Percentiles rank a stretch among this genome's conserved stretches.
These are phyloP conservation scores for Wickerhamomyces hampshirensis DNA, from an alignment of 805 yeast species.

Conservation along the genomic window DNA sequence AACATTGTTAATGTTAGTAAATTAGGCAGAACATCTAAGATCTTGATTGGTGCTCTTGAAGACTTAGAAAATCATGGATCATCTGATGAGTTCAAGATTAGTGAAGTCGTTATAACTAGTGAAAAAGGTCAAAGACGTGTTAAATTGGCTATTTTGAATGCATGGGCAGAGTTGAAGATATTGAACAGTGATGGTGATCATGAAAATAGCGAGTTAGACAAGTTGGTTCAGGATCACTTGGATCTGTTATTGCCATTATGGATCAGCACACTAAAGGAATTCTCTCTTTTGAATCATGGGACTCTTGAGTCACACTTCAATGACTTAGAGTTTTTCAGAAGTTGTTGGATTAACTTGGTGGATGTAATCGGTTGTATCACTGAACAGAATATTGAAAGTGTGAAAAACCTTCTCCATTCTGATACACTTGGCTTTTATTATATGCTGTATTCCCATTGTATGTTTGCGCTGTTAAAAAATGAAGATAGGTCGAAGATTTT, in stretches of 20 bases:
- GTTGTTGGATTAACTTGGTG: slow-evolving; percentile 72
- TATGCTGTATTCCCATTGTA: slow-evolving; percentile 77
- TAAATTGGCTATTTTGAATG: slow-evolving; percentile 55
- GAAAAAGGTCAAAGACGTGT: slow-evolving; percentile 40
- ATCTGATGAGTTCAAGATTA: slow-evolving; percentile 40
- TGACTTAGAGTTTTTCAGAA: slow-evolving; percentile 42
- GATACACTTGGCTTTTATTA: slow-evolving; percentile 67
- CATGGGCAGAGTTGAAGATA: slow-evolving; percentile 65
- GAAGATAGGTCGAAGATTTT: slow-evolving; percentile 32
- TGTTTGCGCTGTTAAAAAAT: slow-evolving; percentile 59
- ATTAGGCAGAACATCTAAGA: slow-evolving; percentile 52
- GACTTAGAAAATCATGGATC: slow-evolving; percentile 32
- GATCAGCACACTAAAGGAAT: slow-evolving; percentile 72
- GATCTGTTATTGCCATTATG: slow-evolving; percentile 68
- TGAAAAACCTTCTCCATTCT: slow-evolving; percentile 45
- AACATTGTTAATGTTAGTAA: slow-evolving; percentile 45
- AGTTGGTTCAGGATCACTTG: slow-evolving; percentile 51
- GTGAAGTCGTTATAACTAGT: slow-evolving; percentile 47
- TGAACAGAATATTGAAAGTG: slow-evolving; percentile 41
- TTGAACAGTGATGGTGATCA: slow-evolving; percentile 17
- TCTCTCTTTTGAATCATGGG: slow-evolving; percentile 49
- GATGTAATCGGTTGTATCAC: slow-evolving; percentile 68
- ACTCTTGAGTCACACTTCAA: slow-evolving; percentile 14
- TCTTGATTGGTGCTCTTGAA: slow-evolving; percentile 63
- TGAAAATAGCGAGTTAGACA: slow-evolving; percentile 36